phyloP scores from a whole-genome alignment of 2,329 filamentous ascomycete genomes.

The Penicillium vulpinum region DNA sequence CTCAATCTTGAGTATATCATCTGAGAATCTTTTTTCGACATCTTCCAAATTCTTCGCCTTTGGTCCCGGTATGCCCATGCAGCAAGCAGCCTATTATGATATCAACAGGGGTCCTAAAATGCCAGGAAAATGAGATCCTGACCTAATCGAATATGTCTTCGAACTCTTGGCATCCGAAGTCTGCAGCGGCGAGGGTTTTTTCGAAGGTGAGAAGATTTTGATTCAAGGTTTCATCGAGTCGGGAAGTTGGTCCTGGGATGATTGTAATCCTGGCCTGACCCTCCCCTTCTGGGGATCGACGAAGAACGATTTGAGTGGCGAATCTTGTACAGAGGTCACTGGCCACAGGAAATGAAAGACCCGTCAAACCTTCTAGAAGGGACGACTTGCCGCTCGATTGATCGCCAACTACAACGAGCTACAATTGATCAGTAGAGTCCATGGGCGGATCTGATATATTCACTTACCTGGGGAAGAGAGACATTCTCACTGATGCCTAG shows the following conservation, averaged over 20 bases:
- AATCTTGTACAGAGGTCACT: constrained; percentile 36
- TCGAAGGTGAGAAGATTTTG: constrained; percentile 18
- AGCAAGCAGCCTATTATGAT: constrained; percentile 26
- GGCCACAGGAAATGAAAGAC: constrained; percentile 31
- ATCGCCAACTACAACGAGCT: constrained; percentile 38
- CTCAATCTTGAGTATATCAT: constrained; percentile 47
- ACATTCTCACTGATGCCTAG: constrained; percentile 31
- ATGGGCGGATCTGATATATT: too few relatives aligned
- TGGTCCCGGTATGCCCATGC: constrained; percentile 29
- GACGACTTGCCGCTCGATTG: constrained; percentile 38
- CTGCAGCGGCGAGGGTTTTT: constrained; percentile 5
- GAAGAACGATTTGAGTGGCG: constrained; percentile 34
- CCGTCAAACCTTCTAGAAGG: constrained; percentile 33
- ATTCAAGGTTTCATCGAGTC: constrained; percentile 11
- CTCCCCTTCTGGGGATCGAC: constrained; percentile 14
- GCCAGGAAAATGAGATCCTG: neutral
- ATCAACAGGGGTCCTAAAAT: too few relatives aligned
- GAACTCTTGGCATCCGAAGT: constrained; percentile 24
- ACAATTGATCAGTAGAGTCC: neutral
- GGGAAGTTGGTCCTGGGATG: constrained; percentile 30
- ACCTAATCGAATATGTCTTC: constrained; percentile 27
- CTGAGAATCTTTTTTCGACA: constrained; percentile 36
- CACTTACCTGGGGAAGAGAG: constrained; percentile 32
- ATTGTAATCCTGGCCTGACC: constrained; percentile 32
- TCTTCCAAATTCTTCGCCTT: constrained; percentile 10